Evolutionary conservation across 257 asterid species (phyloP).

Genomic region (Datura wrightii): DNA sequence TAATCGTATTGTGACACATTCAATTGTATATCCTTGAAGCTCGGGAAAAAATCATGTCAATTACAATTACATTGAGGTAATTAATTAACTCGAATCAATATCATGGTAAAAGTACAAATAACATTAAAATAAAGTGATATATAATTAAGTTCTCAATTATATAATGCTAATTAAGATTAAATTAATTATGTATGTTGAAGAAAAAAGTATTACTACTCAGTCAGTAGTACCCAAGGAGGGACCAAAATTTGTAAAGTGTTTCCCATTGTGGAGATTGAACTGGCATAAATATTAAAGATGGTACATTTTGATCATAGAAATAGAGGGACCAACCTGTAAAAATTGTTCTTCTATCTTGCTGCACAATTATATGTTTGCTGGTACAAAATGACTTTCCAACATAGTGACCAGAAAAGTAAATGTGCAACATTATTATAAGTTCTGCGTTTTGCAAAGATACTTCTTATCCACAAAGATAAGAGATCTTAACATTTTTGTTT

Average conservation of each 20-base stretch:
- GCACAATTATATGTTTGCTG: neutral
- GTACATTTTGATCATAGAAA: constrained; percentile 19
- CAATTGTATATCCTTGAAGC: no score
- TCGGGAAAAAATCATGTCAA: no score
- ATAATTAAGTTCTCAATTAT: neutral
- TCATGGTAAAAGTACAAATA: neutral
- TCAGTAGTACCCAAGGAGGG: neutral
- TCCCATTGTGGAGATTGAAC: neutral
- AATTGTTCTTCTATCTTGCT: neutral
- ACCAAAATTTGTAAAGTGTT: neutral
- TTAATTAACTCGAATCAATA: neutral
- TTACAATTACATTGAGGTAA: neutral
- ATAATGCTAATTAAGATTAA: neutral
- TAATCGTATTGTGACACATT: no score
- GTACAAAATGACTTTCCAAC: neutral
- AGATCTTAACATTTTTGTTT: neutral
- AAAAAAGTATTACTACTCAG: neutral
- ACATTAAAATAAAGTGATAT: neutral
- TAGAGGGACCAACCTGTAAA: constrained; percentile 14
- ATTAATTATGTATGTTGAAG: neutral
- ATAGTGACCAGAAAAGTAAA: neutral
- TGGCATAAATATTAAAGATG: neutral
- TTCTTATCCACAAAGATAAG: neutral
- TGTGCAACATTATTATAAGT: neutral
- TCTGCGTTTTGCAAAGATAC: neutral